Conservation (phyloP, 2,329 filamentous ascomycete genomes). For the Apiospora kogelbergensis region DNA sequence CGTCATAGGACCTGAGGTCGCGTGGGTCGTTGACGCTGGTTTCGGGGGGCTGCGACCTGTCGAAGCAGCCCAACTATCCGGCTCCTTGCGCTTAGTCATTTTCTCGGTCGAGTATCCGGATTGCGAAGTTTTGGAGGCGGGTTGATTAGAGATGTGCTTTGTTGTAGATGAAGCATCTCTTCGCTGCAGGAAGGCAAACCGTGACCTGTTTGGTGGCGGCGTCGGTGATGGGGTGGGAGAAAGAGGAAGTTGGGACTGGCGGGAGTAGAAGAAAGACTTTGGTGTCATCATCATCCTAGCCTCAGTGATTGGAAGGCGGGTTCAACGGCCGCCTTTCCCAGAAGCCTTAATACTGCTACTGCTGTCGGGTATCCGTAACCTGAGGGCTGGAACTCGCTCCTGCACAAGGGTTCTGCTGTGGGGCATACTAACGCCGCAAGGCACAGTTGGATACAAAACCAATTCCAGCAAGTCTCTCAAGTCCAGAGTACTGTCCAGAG, state of each 20-base stretch:
- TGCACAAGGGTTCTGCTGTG: constrained; percentile 1
- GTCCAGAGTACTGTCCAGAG: too few relatives aligned
- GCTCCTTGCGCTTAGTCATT: constrained; percentile 28
- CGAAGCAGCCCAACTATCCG: constrained; percentile 24
- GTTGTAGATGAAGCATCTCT: constrained; percentile 15
- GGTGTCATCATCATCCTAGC: constrained; percentile 37
- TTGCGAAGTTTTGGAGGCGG: constrained; percentile 10
- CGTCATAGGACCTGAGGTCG: constrained; percentile 33
- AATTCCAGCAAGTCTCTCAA: background rate
- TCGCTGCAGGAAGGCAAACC: constrained; percentile 19
- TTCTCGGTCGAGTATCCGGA: constrained; percentile 9
- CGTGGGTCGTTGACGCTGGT: constrained; percentile 29
- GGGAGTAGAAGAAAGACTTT: constrained; percentile 38
- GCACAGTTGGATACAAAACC: background rate
- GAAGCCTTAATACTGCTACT: background rate
- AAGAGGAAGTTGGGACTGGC: constrained; percentile 26
- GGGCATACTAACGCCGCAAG: constrained; percentile 1
- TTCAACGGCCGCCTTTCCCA: background rate
- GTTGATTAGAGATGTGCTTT: background rate
- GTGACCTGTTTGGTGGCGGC: constrained; percentile 10
- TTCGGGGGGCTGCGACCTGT: constrained; percentile 27
- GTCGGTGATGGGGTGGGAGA: constrained; percentile 17
- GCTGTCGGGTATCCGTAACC: constrained; percentile 1
- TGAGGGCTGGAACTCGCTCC: constrained; percentile 2
- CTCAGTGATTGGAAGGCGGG: constrained; percentile 4